phyloP scores from a whole-genome alignment of 1,284 basidiomycete species.

The Exsudoporus floridanus region DNA sequence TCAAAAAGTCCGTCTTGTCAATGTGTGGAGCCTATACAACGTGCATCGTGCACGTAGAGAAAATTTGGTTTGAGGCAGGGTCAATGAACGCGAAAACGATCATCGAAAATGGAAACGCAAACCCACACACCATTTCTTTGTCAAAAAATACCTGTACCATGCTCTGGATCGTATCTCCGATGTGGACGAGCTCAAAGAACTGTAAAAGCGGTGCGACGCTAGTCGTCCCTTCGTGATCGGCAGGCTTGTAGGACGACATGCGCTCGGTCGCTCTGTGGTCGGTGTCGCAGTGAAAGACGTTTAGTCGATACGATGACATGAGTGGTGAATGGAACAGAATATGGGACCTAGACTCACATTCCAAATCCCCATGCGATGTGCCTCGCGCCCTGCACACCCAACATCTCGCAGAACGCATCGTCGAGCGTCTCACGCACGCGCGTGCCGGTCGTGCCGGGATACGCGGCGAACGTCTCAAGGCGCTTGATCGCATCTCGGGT shows the following conservation, averaged over 20 bases:
- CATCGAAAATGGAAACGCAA: background rate
- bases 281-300: background rate
- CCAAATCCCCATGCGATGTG: constrained; percentile 88
- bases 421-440: constrained; percentile 89
- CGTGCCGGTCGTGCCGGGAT: constrained; percentile 80
- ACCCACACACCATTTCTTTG: constrained; percentile 73
- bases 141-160: constrained; percentile 99
- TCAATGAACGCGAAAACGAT: background rate
- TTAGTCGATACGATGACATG: background rate
- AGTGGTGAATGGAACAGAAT: background rate
- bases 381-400: constrained; percentile 75
- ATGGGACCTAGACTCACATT: constrained; percentile 48
- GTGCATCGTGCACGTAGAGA: background rate
- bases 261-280: constrained; percentile 70
- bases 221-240: constrained; percentile 74
- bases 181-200: constrained; percentile 96
- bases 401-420: constrained; percentile 84
- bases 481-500: constrained; percentile 90
- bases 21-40: constrained; percentile 71
- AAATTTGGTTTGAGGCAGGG: background rate
- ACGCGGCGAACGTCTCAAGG: constrained; percentile 84
- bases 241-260: constrained; percentile 86
- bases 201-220: constrained; percentile 90
- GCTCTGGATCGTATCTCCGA: constrained; percentile 95
- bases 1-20: constrained; percentile 91